A percentile compares a stretch with the other conserved stretches of the same genome.
Conservation (phyloP, 331 rosid species). For the Pyracantha coccinea region DNA sequence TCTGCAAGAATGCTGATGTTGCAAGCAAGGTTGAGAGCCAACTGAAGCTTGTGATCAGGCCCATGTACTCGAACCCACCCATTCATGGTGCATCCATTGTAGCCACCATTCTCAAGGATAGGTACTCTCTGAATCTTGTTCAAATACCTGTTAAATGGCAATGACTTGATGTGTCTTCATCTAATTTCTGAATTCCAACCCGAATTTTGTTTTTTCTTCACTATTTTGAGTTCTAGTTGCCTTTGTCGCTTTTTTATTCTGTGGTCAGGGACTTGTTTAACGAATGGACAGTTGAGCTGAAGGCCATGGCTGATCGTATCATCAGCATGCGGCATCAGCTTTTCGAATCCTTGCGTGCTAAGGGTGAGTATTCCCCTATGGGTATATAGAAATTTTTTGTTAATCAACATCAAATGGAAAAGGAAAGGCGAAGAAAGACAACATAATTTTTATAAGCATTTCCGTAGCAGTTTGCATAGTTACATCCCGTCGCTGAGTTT, state of each 20-base stretch:
- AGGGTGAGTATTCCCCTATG: constrained; percentile 43
- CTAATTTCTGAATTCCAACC: background rate
- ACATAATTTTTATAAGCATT: background rate
- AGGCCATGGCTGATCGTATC: constrained; percentile 97
- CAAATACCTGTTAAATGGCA: background rate
- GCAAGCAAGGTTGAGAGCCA: constrained; percentile 96
- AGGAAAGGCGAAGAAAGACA: background rate
- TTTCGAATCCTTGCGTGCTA: constrained; percentile 66
- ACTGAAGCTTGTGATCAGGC: constrained; percentile 93
- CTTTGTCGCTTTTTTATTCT: background rate
- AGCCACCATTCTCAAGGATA: constrained; percentile 80
- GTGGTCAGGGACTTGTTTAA: constrained; percentile 53
- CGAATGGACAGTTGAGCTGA: constrained; percentile 96
- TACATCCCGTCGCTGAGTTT: background rate
- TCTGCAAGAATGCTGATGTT: constrained; percentile 73
- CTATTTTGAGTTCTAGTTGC: background rate
- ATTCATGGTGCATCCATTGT: constrained; percentile 99
- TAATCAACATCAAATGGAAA: background rate
- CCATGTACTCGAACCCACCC: constrained; percentile 98
- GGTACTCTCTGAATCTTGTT: constrained; percentile 30
- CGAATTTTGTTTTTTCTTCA: no score
- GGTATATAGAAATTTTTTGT: background rate
- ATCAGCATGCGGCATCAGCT: constrained; percentile 93
- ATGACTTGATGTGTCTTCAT: background rate
- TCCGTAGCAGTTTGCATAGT: background rate